phyloP scores from a whole-genome alignment of 768 basidiomycete species.

The Termitomyces sp. region DNA sequence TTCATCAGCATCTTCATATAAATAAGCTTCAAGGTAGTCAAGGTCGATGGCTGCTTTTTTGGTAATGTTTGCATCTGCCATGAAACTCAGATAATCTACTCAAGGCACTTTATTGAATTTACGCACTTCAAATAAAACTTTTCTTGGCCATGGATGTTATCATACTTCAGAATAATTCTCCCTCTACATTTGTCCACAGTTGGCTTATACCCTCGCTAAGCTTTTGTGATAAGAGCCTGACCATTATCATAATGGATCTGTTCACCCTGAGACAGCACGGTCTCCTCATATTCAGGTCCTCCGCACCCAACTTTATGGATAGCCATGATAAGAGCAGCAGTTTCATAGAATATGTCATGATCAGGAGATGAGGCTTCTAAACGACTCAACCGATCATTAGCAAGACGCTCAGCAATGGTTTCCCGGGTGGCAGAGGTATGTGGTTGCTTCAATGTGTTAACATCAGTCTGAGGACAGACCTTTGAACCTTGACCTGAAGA shows the following conservation, averaged over 20 bases:
- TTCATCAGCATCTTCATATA: slow-evolving; percentile 15
- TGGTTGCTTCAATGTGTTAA: neutral
- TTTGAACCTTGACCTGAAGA: slow-evolving; percentile 17
- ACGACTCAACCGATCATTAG: neutral
- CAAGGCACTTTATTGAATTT: too few species aligned
- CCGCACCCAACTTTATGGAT: neutral
- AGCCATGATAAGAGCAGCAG: neutral
- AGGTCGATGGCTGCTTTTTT: slow-evolving; percentile 1
- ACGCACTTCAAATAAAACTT: too few species aligned
- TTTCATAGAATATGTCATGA: neutral
- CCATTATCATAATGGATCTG: neutral
- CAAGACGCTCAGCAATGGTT: neutral
- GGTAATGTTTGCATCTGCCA: slow-evolving; percentile 2
- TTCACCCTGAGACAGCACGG: neutral
- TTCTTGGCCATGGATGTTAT: neutral
- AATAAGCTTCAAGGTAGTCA: slow-evolving; percentile 16
- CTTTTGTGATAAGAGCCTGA: neutral
- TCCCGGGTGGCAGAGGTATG: neutral
- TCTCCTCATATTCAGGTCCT: neutral
- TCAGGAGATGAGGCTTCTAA: too few species aligned
- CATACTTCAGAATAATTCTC: neutral
- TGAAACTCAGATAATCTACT: too few species aligned
- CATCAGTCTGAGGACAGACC: slow-evolving; percentile 10
- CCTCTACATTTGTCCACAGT: neutral
- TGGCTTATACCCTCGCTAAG: neutral